phyloP scores from a whole-genome alignment of 2,329 filamentous ascomycete genomes.

The Zymoseptoria brevis region DNA sequence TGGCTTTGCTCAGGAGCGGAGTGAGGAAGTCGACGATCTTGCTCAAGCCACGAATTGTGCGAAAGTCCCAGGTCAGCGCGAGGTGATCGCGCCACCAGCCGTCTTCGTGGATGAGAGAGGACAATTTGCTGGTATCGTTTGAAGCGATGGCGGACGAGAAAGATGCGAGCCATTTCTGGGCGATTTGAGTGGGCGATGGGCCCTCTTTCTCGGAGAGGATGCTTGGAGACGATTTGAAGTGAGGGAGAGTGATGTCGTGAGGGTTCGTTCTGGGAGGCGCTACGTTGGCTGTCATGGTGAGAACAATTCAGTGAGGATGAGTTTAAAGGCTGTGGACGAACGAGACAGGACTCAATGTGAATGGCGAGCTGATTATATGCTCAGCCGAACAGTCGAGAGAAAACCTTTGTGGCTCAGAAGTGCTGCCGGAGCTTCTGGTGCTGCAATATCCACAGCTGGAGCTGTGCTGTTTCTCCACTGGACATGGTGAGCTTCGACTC shows the following conservation, averaged over 20 bases:
- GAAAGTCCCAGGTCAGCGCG: slow-evolving; percentile 49
- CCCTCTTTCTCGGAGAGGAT: slow-evolving; percentile 7
- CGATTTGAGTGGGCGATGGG: slow-evolving; percentile 17
- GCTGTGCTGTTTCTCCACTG: neutral
- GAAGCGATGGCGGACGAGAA: slow-evolving; percentile 21
- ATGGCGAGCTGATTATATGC: neutral
- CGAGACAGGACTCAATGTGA: neutral
- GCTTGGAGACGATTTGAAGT: slow-evolving; percentile 18
- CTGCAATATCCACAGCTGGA: neutral
- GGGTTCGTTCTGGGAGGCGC: slow-evolving; percentile 3
- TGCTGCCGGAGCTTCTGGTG: neutral
- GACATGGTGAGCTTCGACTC: neutral
- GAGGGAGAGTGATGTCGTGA: slow-evolving; percentile 25
- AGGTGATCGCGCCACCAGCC: slow-evolving; percentile 55
- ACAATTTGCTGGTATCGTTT: slow-evolving; percentile 14
- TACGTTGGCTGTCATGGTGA: neutral
- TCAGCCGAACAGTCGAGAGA: neutral
- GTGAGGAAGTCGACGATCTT: slow-evolving; percentile 37
- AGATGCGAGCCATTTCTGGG: slow-evolving; percentile 25
- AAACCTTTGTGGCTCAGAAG: neutral
- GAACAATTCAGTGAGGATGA: neutral
- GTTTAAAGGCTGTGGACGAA: neutral
- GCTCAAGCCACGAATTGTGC: slow-evolving; percentile 40
- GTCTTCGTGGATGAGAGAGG: slow-evolving; percentile 35
- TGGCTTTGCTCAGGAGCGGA: slow-evolving; percentile 31